phyloP scores from a whole-genome alignment of 2,329 filamentous ascomycete genomes.

The Penicillium thymicola region DNA sequence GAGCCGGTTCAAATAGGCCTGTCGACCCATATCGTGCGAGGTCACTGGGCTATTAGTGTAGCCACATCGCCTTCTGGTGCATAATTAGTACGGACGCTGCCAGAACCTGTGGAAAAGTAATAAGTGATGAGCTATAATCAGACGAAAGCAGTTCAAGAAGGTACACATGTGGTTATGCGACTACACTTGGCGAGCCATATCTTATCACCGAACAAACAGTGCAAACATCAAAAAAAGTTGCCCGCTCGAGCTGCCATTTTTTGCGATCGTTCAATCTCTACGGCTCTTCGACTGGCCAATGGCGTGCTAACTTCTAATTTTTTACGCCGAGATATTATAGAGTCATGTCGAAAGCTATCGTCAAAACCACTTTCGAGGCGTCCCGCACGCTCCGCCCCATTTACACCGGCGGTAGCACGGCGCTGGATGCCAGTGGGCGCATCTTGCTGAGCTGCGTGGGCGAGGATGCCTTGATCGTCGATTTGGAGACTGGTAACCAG shows the following conservation, averaged over 20 bases:
- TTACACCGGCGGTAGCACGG: constrained; percentile 85
- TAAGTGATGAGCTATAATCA: background rate
- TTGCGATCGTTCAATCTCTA: constrained; percentile 15
- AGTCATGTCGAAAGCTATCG: constrained; percentile 51
- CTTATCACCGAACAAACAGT: constrained; percentile 33
- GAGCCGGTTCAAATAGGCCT: constrained; percentile 45
- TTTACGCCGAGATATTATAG: constrained; percentile 13
- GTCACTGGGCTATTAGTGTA: background rate
- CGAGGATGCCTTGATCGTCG: constrained; percentile 84
- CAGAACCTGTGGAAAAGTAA: background rate
- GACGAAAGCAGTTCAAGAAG: background rate
- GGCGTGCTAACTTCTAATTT: constrained; percentile 15
- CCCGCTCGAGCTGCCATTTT: constrained; percentile 20
- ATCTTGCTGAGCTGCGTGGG: constrained; percentile 86
- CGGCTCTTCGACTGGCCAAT: constrained; percentile 15
- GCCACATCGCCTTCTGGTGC: constrained; percentile 5
- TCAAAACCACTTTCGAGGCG: constrained; percentile 87
- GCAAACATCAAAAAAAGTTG: constrained; percentile 42
- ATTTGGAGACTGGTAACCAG: constrained; percentile 77
- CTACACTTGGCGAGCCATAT: constrained; percentile 23
- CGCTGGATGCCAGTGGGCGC: constrained; percentile 74
- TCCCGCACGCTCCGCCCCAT: constrained; percentile 83
- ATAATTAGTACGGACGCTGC: background rate
- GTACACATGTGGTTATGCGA: constrained; percentile 5
- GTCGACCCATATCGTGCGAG: constrained; percentile 40